These are phyloP conservation scores for Brachypodium distachyon DNA, from an alignment of 202 grass and related monocot species.

Conservation along the genomic window DNA sequence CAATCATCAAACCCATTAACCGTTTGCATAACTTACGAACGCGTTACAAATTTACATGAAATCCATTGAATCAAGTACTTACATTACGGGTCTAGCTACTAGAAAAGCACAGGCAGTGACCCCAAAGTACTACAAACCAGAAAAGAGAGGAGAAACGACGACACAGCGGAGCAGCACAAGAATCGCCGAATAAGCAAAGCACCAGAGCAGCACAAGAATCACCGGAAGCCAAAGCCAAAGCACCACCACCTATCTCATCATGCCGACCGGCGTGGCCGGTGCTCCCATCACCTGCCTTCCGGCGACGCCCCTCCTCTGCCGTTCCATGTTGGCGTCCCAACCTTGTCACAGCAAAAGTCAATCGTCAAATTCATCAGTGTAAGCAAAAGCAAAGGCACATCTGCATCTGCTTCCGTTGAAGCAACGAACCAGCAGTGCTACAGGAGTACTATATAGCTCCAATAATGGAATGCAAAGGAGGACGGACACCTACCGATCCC, in stretches of 20 bases:
- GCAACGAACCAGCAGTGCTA: background rate
- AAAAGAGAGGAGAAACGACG: no score
- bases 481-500: slow-evolving; percentile 63
- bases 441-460: background rate
- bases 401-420: background rate
- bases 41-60: background rate
- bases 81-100: background rate
- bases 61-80: background rate
- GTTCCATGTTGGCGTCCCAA: slow-evolving; percentile 66
- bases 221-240: background rate
- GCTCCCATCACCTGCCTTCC: slow-evolving; percentile 47
- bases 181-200: background rate
- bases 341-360: slow-evolving; percentile 26
- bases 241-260: slow-evolving; percentile 36
- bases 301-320: slow-evolving; percentile 56
- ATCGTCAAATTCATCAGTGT: background rate
- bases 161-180: background rate
- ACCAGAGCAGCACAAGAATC: background rate
- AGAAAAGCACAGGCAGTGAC: background rate
- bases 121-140: background rate
- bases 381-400: background rate
- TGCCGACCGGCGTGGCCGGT: slow-evolving; percentile 57
- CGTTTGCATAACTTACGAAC: background rate
- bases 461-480: background rate
- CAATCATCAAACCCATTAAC: background rate